phyloP scores from a whole-genome alignment of 2,329 filamentous ascomycete genomes.

The Polytolypa hystricis region DNA sequence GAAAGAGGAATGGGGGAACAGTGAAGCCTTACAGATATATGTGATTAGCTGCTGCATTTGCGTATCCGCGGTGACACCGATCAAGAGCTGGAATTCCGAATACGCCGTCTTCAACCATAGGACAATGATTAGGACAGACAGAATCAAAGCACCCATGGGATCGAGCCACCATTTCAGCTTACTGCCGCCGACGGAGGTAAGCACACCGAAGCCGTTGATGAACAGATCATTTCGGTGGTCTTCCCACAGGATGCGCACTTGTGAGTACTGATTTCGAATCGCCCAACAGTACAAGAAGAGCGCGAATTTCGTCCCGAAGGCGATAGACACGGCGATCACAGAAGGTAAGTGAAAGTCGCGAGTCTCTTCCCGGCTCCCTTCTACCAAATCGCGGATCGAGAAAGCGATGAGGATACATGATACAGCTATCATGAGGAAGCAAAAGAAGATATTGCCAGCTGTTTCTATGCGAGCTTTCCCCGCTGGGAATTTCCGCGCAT shows the following conservation, averaged over 20 bases:
- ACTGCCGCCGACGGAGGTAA: conserved; percentile 81
- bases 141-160: conserved; percentile 74
- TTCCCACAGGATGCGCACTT: conserved; percentile 87
- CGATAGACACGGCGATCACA: conserved; percentile 71
- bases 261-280: conserved; percentile 79
- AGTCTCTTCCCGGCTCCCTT: conserved; percentile 36
- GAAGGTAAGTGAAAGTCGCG: conserved; percentile 69
- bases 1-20: background rate
- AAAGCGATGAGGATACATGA: conserved; percentile 89
- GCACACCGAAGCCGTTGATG: conserved; percentile 85
- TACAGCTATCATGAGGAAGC: conserved; percentile 88
- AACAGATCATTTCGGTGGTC: conserved; percentile 96
- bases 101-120: conserved; percentile 83
- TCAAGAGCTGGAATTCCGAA: conserved; percentile 77
- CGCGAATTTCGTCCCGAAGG: conserved; percentile 70
- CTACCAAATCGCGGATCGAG: conserved; percentile 58
- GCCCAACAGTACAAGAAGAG: conserved; percentile 91
- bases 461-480: conserved; percentile 93
- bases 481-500: conserved; percentile 74
- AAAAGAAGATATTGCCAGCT: conserved; percentile 90
- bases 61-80: conserved; percentile 77
- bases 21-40: conserved; percentile 58
- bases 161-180: conserved; percentile 94
- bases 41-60: conserved; percentile 88
- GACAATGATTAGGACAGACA: conserved; percentile 64